phyloP scores from a whole-genome alignment of 2,329 filamentous ascomycete species.

The Aquanectria penicillioides region DNA sequence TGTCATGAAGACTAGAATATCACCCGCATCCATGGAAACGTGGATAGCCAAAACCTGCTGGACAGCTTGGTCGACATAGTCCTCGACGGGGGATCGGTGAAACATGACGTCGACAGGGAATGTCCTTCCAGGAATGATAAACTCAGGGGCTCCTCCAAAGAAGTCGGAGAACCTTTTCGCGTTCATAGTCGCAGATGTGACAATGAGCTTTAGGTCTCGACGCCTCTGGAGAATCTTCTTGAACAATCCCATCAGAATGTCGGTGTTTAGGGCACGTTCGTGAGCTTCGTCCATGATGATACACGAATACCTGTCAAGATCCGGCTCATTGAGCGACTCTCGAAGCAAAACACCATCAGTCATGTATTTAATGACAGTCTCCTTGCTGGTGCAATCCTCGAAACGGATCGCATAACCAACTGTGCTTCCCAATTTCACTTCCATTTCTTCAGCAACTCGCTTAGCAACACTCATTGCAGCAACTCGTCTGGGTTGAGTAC shows the following conservation, averaged over 20 bases:
- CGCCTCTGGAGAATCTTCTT: constrained; percentile 94
- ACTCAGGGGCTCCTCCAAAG: constrained; percentile 95
- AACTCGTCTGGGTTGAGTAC: constrained; percentile 94
- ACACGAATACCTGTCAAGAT: constrained; percentile 95
- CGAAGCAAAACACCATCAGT: constrained; percentile 94
- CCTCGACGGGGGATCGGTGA: constrained; percentile 92
- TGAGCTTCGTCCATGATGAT: constrained; percentile 99
- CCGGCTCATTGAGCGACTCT: constrained; percentile 91
- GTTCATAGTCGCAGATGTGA: constrained; percentile 99
- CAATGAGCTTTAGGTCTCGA: constrained; percentile 93
- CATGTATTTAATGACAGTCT: constrained; percentile 99
- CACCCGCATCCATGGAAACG: constrained; percentile 90
- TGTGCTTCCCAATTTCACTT: constrained; percentile 84
- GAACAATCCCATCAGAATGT: constrained; percentile 96
- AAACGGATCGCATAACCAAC: constrained; percentile 99
- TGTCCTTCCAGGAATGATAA: constrained; percentile 93
- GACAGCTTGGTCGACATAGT: constrained; percentile 97
- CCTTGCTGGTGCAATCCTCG: constrained; percentile 95
- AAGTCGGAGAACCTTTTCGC: constrained; percentile 95
- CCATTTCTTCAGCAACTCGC: constrained; percentile 98
- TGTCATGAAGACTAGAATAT: constrained; percentile 99
- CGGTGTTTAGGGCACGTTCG: constrained; percentile 94
- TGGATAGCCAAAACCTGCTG: constrained; percentile 96
- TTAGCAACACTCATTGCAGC: constrained; percentile 99
- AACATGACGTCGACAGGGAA: constrained; percentile 98